phyloP scores from a whole-genome alignment of 352 stramenopile genomes.

The Phytophthora ramorum region DNA sequence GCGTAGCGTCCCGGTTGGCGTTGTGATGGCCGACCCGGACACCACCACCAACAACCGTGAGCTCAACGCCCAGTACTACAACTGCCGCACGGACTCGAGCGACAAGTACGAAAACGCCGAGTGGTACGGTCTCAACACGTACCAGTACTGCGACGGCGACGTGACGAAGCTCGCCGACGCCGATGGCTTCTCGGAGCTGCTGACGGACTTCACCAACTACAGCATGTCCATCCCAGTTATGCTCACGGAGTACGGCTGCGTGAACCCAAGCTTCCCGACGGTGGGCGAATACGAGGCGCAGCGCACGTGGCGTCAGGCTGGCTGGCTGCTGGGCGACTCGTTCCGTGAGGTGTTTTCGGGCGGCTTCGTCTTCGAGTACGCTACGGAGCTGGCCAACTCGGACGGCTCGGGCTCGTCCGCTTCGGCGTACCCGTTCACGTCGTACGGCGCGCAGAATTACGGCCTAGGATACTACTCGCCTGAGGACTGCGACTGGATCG shows the following conservation, averaged over 20 bases:
- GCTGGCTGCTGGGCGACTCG: conserved; percentile 54
- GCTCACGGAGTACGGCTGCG: conserved; percentile 87
- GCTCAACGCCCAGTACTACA: conserved; percentile 85
- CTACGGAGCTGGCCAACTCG: conserved; percentile 78
- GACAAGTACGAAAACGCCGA: conserved; percentile 83
- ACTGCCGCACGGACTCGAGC: conserved; percentile 72
- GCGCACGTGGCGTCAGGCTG: conserved; percentile 66
- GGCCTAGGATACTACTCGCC: conserved; percentile 83
- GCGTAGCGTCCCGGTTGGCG: conserved; percentile 67
- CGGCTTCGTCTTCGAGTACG: conserved; percentile 86
- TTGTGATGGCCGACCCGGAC: conserved; percentile 72
- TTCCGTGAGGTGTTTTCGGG: conserved; percentile 70
- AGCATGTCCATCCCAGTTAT: conserved; percentile 82
- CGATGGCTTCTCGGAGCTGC: conserved; percentile 64
- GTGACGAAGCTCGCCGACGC: conserved; percentile 52
- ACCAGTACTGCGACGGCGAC: conserved; percentile 73
- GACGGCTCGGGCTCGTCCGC: conserved; percentile 45
- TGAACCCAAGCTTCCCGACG: conserved; percentile 70
- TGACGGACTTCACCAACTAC: conserved; percentile 65
- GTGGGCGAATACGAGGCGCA: conserved; percentile 74
- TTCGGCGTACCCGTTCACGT: conserved; percentile 77
- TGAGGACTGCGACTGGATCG: conserved; percentile 57
- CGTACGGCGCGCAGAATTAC: conserved; percentile 75
- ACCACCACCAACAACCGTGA: conserved; percentile 55
- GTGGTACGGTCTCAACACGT: conserved; percentile 91